phyloP scores from a whole-genome alignment of 768 basidiomycete species.

The Phlegmacium glaucopus region DNA sequence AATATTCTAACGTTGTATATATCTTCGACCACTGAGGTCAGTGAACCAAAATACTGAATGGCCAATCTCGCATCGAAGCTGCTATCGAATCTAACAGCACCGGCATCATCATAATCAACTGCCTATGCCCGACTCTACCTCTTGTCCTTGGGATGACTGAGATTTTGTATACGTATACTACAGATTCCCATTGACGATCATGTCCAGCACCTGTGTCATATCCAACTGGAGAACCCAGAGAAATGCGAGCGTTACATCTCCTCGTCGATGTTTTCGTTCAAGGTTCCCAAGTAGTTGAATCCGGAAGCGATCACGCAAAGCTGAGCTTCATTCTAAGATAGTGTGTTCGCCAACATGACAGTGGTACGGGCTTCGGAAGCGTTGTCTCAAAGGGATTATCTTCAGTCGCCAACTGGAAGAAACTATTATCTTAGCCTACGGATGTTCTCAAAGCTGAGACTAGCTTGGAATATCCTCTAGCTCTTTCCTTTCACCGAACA shows the following conservation, averaged over 20 bases:
- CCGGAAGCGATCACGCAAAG: constrained; percentile 59
- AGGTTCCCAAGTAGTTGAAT: constrained; percentile 55
- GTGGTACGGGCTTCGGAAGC: constrained; percentile 47
- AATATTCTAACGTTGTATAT: no score
- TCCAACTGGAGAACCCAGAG: constrained; percentile 48
- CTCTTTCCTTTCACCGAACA: constrained; percentile 91
- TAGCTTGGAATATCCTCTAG: constrained; percentile 72
- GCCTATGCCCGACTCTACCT: constrained; percentile 66
- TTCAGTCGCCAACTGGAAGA: no score
- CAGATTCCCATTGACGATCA: constrained; percentile 75
- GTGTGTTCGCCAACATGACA: constrained; percentile 90
- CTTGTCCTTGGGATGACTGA: constrained; percentile 60
- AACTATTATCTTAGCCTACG: constrained; percentile 55
- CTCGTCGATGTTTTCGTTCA: constrained; percentile 89
- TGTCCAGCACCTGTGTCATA: constrained; percentile 72
- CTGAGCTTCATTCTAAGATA: constrained; percentile 87
- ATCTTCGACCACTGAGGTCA: no score
- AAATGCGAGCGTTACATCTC: constrained; percentile 70
- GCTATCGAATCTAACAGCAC: constrained; percentile 87
- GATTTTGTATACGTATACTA: constrained; percentile 63
- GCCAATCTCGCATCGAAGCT: constrained; percentile 96
- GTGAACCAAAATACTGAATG: no score
- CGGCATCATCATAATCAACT: no score
- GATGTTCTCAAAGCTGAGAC: constrained; percentile 42
- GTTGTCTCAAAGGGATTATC: neutral